A percentile compares a stretch with the other conserved stretches of the same genome.
Conservation (phyloP, 805 yeast genomes). For the Yarrowia deformans region DNA sequence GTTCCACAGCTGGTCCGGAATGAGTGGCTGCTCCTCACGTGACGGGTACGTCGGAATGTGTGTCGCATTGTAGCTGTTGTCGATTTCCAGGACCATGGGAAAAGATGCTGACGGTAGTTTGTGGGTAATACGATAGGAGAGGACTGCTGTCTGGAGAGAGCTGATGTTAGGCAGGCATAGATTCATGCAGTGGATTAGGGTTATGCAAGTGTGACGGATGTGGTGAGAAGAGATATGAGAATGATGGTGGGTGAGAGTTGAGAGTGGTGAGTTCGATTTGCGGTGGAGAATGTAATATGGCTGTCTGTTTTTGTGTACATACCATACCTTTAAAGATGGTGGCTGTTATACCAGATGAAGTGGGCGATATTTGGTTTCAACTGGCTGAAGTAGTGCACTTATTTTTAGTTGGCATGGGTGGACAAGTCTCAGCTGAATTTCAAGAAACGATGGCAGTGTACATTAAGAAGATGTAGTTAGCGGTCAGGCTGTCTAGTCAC, state of each 20-base stretch:
- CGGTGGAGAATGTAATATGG: too few relatives aligned
- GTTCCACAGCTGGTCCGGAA: constrained; percentile 13
- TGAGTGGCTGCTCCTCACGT: neutral
- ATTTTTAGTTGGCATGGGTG: too few relatives aligned
- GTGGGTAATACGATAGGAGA: neutral
- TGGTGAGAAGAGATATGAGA: neutral
- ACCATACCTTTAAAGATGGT: too few relatives aligned
- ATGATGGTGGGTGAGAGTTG: neutral
- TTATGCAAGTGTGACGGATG: constrained; percentile 27
- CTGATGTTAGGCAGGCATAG: neutral
- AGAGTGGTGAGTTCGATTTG: too few relatives aligned
- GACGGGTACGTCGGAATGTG: constrained; percentile 20
- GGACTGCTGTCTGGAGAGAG: too few relatives aligned
- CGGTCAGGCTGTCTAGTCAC: too few relatives aligned
- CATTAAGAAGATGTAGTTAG: too few relatives aligned
- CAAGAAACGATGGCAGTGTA: too few relatives aligned
- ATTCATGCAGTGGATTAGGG: neutral
- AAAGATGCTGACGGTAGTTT: neutral
- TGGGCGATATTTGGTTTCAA: neutral
- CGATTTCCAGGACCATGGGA: constrained; percentile 31
- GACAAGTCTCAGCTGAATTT: too few relatives aligned
- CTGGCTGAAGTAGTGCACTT: too few relatives aligned
- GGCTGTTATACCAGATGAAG: neutral
- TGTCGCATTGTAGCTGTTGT: constrained; percentile 12
- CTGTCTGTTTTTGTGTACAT: too few relatives aligned